Percentiles rank a stretch among this genome's conserved stretches.
Evolutionary conservation across 2,329 filamentous ascomycete genomes (phyloP).

Genomic region (Endocalyx cinctus): DNA sequence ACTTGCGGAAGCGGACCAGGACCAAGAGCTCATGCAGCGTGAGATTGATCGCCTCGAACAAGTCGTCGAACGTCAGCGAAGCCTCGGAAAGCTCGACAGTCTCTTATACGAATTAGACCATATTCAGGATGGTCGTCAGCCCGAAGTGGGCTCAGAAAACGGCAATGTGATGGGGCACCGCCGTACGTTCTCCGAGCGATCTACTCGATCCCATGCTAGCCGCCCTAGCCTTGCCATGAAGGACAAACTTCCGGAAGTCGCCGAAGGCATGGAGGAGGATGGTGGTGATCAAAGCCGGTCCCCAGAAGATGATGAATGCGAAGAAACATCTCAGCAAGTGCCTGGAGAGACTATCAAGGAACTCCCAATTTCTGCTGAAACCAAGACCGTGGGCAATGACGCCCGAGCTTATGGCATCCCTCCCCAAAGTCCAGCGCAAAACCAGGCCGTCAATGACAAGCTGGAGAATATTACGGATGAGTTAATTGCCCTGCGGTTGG

Average conservation of each 20-base stretch:
- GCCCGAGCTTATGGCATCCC: slow-evolving; percentile 32
- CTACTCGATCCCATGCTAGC: slow-evolving; percentile 50
- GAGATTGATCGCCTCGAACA: slow-evolving; percentile 93
- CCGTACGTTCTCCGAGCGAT: slow-evolving; percentile 45
- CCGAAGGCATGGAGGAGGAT: slow-evolving; percentile 35
- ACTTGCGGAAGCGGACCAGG: slow-evolving; percentile 91
- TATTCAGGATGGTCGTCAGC: slow-evolving; percentile 53
- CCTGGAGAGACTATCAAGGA: slow-evolving; percentile 10
- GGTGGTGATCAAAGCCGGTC: too few species aligned
- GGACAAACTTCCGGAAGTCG: slow-evolving; percentile 50
- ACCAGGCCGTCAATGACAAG: slow-evolving; percentile 84
- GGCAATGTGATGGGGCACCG: slow-evolving; percentile 39
- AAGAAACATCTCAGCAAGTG: slow-evolving; percentile 1
- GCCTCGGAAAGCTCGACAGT: slow-evolving; percentile 89
- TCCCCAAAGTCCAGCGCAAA: slow-evolving; percentile 70
- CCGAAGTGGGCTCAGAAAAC: slow-evolving; percentile 28
- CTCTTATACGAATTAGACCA: slow-evolving; percentile 87
- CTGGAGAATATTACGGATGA: slow-evolving; percentile 88
- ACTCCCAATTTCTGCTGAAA: slow-evolving; percentile 3
- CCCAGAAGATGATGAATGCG: slow-evolving; percentile 20
- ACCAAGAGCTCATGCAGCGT: slow-evolving; percentile 93
- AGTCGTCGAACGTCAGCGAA: slow-evolving; percentile 90
- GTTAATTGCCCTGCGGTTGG: slow-evolving; percentile 81
- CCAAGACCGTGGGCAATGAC: slow-evolving; percentile 4
- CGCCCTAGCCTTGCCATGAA: slow-evolving; percentile 47